phyloP scores from a whole-genome alignment of 2,329 filamentous ascomycete species.

The Ceratocystis colombiana region DNA sequence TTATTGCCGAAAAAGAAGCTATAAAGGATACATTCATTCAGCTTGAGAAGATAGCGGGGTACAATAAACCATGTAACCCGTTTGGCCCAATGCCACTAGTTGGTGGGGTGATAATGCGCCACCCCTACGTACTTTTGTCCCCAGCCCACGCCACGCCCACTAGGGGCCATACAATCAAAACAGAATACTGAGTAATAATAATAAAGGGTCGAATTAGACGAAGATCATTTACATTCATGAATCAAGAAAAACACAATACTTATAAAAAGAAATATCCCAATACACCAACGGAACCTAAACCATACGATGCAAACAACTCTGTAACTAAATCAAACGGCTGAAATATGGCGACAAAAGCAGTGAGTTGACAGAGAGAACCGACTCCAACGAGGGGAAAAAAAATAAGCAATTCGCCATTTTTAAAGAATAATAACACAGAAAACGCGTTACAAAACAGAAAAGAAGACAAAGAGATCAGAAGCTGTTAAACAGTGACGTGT shows the following conservation, averaged over 20 bases:
- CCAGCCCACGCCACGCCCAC: background rate
- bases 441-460: background rate
- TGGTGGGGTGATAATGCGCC: no score
- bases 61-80: background rate
- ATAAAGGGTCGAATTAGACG: background rate
- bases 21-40: background rate
- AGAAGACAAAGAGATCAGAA: background rate
- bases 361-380: background rate
- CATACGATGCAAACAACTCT: background rate
- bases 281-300: background rate
- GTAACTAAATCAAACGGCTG: background rate
- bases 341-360: background rate
- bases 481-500: background rate
- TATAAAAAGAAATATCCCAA: background rate
- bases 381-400: background rate
- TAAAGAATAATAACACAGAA: background rate
- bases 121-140: background rate
- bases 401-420: background rate
- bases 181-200: background rate
- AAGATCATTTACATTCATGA: slow-evolving; percentile 14
- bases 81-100: no score
- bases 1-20: no score
- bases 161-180: background rate
- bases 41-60: background rate
- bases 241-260: background rate